Conservation (phyloP, 345 rosid genomes). For the Alliaria petiolata region DNA sequence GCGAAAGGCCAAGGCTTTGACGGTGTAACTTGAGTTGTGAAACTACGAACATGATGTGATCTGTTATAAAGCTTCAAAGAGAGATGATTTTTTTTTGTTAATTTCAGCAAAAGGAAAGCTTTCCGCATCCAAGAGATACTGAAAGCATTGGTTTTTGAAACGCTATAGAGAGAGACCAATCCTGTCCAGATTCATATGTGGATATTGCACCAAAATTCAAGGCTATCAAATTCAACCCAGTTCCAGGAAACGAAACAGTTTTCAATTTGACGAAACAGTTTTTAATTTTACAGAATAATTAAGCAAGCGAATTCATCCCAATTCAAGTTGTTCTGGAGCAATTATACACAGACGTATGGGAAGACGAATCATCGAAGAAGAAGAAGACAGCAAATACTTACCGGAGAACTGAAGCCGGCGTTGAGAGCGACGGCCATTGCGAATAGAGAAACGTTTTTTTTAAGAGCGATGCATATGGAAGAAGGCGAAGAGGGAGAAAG, state of each 20-base stretch:
- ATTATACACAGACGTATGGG: neutral
- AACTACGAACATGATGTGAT: neutral
- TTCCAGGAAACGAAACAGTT: neutral
- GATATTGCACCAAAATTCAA: neutral
- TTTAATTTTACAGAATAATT: neutral
- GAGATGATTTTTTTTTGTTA: neutral
- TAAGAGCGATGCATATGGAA: constrained; percentile 16
- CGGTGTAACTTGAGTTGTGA: neutral
- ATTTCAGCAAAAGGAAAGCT: neutral
- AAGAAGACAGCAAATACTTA: neutral
- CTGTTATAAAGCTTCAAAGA: constrained; percentile 25
- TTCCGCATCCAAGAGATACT: neutral
- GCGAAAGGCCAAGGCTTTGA: constrained; percentile 15
- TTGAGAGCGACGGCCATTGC: constrained; percentile 29
- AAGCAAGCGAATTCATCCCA: neutral
- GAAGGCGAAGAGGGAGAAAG: neutral
- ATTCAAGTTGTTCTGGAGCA: neutral
- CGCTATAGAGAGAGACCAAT: neutral
- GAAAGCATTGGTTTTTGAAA: neutral
- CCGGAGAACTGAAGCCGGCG: constrained; percentile 33
- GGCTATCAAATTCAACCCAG: neutral
- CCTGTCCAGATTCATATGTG: neutral
- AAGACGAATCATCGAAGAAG: constrained; percentile 1
- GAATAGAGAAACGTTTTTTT: neutral
- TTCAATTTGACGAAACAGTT: neutral